Conservation (phyloP, 2,329 filamentous ascomycete genomes). For the Paraphaeosphaeria minitans region DNA sequence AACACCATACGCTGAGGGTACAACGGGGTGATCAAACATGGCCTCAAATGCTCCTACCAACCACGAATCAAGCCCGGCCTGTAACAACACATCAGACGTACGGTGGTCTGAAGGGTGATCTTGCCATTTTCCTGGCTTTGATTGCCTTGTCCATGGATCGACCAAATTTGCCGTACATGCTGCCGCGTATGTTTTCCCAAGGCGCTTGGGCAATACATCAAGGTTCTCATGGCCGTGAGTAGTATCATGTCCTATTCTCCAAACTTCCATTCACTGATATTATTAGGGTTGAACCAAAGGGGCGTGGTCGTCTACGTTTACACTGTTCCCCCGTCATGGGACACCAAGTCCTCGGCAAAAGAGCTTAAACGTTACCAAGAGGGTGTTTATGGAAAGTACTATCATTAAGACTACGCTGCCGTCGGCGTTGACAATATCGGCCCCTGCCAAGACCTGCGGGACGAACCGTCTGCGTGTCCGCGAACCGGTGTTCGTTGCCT, state of each 20-base stretch:
- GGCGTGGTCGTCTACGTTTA: slow-evolving; percentile 38
- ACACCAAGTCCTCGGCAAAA: slow-evolving; percentile 9
- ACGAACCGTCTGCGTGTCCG: slow-evolving; percentile 9
- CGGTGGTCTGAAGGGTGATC: slow-evolving; percentile 38
- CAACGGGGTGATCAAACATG: slow-evolving; percentile 21
- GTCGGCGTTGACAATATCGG: slow-evolving; percentile 11
- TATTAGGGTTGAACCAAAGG: slow-evolving; percentile 26
- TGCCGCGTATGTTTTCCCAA: slow-evolving; percentile 25
- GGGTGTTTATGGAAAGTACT: slow-evolving; percentile 27
- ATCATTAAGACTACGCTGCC: slow-evolving; percentile 14
- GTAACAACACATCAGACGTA: slow-evolving; percentile 5
- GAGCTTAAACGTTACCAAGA: slow-evolving; percentile 28
- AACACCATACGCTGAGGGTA: slow-evolving; percentile 16
- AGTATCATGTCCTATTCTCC: background rate
- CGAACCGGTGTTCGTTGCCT: slow-evolving; percentile 8
- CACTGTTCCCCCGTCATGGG: slow-evolving; percentile 15
- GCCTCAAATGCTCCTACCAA: slow-evolving; percentile 29
- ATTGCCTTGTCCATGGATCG: slow-evolving; percentile 31
- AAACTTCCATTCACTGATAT: slow-evolving; percentile 1
- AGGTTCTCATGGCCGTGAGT: slow-evolving; percentile 24
- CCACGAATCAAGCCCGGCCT: slow-evolving; percentile 26
- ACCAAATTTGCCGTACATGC: slow-evolving; percentile 10
- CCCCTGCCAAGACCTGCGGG: slow-evolving; percentile 21
- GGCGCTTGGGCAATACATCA: slow-evolving; percentile 26
- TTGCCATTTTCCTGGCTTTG: slow-evolving; percentile 41